These are phyloP conservation scores for Blastomyces gilchristii DNA, from an alignment of 2,329 filamentous ascomycete genomes.

Conservation along the genomic window DNA sequence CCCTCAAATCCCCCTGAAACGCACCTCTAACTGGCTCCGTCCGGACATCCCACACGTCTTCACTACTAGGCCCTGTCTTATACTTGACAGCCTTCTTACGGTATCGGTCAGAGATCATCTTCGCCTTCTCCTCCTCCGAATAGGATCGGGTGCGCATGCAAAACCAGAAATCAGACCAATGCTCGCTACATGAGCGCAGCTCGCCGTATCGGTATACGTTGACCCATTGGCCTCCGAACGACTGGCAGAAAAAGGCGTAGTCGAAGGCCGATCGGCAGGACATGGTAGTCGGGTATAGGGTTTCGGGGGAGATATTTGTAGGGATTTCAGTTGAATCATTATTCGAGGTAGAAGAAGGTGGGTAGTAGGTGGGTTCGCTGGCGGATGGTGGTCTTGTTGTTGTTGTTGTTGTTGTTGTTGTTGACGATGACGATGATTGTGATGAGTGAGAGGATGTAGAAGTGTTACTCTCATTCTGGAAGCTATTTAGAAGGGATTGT, in stretches of 20 bases:
- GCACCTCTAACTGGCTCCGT: constrained; percentile 48
- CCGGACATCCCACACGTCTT: constrained; percentile 80
- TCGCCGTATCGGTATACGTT: constrained; percentile 79
- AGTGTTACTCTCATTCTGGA: neutral
- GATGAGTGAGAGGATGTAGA: constrained; percentile 36
- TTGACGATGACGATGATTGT: constrained; percentile 13
- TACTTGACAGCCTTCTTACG: constrained; percentile 57
- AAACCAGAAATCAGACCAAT: constrained; percentile 94
- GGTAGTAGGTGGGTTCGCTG: constrained; percentile 10
- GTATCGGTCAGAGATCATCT: constrained; percentile 56
- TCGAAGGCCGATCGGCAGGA: constrained; percentile 88
- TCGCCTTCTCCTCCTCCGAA: constrained; percentile 49
- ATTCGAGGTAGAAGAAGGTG: constrained; percentile 11
- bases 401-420: constrained; percentile 7
- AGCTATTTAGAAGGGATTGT: constrained; percentile 36
- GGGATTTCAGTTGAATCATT: constrained; percentile 15
- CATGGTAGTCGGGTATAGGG: constrained; percentile 69
- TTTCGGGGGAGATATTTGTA: constrained; percentile 47
- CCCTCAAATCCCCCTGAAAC: constrained; percentile 36
- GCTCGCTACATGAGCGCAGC: constrained; percentile 65
- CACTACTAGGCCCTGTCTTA: constrained; percentile 61
- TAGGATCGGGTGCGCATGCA: constrained; percentile 77
- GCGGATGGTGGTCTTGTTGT: constrained; percentile 3
- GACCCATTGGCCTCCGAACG: constrained; percentile 81
- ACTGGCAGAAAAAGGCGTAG: constrained; percentile 86